Base-by-base conservation (phyloP, 176 grass and related monocot species). In the Oryza brachyantha region DNA sequence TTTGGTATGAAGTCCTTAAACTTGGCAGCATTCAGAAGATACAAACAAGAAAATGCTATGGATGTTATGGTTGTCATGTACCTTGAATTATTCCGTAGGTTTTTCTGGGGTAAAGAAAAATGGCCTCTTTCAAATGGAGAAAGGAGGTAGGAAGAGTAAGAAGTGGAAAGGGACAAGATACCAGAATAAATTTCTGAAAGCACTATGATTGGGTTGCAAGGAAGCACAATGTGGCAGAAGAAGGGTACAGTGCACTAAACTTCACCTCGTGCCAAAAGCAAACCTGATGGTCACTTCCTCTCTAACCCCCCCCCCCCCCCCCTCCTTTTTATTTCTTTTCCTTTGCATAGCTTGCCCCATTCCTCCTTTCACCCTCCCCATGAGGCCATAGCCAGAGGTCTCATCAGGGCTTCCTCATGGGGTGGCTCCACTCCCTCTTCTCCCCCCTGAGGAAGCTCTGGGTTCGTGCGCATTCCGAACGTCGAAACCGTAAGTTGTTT, bases 391-490 rank as follows among this genome's bases (percentile, higher is more conserved):
- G 43, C 58, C 58, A 1, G 0, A 26, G 40, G 57, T 81, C 40
- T 73, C 57, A 27, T 5, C 68, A 73, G 26, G 67, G 69, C 69
- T 82, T 64, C 69, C 80, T 74, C 80, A 92, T 96, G 93, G 90
- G 93, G 78, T 96, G 90, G 87, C 81, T 96, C 83, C 86, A 24
- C 37, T 86, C 90, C 84, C 70, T 96, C 79, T 88, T 92, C 84
- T 85, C 87, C 50, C 93, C 93, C 21, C 35, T 96, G 45, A 87
- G 83, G 81, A 90, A 79, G 81, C 80, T 96, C 21, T 88, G 90
- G 84, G 48, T 88, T 41, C 81, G 81, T 13, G 77, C 88, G 5
- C 87, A 92, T 83, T 92, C 90, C 0, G 74, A 85, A 21, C 81
- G 82, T 0, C 79, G 43, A 32, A 90, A 92, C 84, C 70, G 84